phyloP scores from a whole-genome alignment of 306 rosid species.

The Cercis canadensis region DNA sequence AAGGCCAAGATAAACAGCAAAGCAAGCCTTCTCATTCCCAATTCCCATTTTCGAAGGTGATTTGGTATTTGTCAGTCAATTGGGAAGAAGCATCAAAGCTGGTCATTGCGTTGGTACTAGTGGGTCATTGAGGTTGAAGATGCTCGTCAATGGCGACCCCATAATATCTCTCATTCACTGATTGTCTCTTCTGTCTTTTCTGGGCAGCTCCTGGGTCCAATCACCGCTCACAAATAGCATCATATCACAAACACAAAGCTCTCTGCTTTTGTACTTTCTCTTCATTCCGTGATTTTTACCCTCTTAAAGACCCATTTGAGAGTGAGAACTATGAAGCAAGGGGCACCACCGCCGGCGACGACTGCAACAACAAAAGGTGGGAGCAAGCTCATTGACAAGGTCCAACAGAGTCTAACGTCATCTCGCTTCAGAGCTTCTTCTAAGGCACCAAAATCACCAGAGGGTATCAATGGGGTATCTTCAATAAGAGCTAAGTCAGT shows the following conservation, averaged over 20 bases:
- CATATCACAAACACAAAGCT: slow-evolving; percentile 13
- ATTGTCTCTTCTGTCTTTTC: slow-evolving; percentile 41
- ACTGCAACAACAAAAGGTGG: slow-evolving; percentile 33
- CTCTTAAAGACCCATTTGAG: slow-evolving; percentile 36
- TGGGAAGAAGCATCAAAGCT: slow-evolving; percentile 9
- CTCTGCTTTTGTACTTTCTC: slow-evolving; percentile 10
- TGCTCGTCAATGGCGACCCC: slow-evolving; percentile 43
- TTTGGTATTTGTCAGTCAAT: slow-evolving; percentile 10
- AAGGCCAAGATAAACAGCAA: slow-evolving; percentile 21
- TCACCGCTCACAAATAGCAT: slow-evolving; percentile 7
- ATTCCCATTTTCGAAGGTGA: not conserved
- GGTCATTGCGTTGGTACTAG: not conserved
- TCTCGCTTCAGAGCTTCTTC: slow-evolving; percentile 59
- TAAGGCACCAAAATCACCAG: slow-evolving; percentile 53
- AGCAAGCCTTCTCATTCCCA: slow-evolving; percentile 12
- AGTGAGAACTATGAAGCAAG: slow-evolving; percentile 49
- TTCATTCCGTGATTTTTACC: slow-evolving; percentile 14
- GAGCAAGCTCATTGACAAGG: slow-evolving; percentile 44
- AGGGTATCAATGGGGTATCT: slow-evolving; percentile 31
- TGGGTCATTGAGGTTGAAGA: slow-evolving; percentile 35
- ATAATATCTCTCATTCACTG: not conserved
- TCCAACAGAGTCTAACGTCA: slow-evolving; percentile 40
- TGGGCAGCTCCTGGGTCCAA: slow-evolving; percentile 1
- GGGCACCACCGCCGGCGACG: slow-evolving; percentile 25
- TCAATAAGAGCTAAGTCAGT: slow-evolving; percentile 58